Base-by-base conservation (phyloP, 1,284 basidiomycete species). In the Leccinum holopus region DNA sequence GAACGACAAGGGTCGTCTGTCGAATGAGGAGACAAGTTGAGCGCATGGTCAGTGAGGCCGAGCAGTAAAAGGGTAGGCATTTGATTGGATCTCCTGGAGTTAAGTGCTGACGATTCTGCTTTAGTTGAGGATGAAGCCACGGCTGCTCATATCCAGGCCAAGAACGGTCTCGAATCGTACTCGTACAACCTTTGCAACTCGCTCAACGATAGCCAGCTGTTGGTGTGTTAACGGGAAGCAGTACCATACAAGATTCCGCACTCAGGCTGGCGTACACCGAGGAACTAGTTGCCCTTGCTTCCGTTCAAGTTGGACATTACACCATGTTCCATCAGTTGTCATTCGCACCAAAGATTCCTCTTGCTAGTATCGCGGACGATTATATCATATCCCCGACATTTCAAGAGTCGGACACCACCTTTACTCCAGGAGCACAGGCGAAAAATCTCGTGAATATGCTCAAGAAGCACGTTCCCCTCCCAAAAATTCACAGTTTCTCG, bases 141-240 rank as follows among this genome's bases (percentile, higher is more conserved):
- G 55, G 86, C 90, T 72, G 81, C 90, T 70, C 92, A 95, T 66
- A 97, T 97, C 77, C 75, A 84, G 56, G 78, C 95, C 70, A 97
- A 97, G 90, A 94, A 95, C 77, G 84, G 79, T 55, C 85, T 97
- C 73, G 95, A 97, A 81, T 95, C 94, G 3, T 98, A 97, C 81
- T 79, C 95, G 8, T 99, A 97, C 89, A 97, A 95, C 82, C 88
- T 99, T 64, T 92, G 95, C 71, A 95, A 97, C 84, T 91, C 94
- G 12, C 76, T 97, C 66, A 85, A 78, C 64, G 92, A 94, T 75
- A 89, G 92, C 75, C 94, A 96, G 80, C 84, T 94, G 33, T 47
- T 14, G 65, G 63, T 14, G 67, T 64, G 1, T 67, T 67, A 69
- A 57, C 67, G 66, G 61, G 67, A 73, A 39, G 67, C 71, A 61